Conservation (phyloP, 305 asterid genomes). For the Fraxinus floribunda region DNA sequence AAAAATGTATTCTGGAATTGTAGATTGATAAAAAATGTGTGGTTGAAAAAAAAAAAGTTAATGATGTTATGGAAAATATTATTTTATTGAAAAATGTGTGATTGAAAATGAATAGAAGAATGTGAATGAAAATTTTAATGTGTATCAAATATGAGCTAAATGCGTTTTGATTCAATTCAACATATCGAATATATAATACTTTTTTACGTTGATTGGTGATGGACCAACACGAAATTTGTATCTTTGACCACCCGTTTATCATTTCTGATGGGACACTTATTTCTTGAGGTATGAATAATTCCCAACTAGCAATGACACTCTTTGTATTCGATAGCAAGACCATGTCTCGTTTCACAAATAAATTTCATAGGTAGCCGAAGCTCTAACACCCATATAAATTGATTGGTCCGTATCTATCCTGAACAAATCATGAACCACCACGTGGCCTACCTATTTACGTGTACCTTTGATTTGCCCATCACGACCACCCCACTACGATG, state of each 20-base stretch:
- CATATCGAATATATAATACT: background rate
- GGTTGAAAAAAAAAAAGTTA: no score
- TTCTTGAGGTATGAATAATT: background rate
- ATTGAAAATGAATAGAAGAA: no score
- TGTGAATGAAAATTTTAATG: no score
- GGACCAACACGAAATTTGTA: conserved; percentile 19
- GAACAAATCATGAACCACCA: background rate
- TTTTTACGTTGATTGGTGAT: no score
- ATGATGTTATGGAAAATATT: no score
- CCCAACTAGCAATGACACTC: background rate
- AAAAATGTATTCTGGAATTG: no score
- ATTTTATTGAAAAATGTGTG: no score
- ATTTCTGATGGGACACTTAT: conserved; percentile 11
- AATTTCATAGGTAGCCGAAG: background rate
- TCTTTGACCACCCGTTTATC: conserved; percentile 30
- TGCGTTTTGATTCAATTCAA: background rate
- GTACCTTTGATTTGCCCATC: background rate
- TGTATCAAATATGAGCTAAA: no score
- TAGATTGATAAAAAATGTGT: no score
- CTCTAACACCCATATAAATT: conserved; percentile 12
- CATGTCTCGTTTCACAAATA: background rate
- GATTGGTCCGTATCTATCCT: background rate
- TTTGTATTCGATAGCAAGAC: background rate
- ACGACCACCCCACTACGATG: background rate
- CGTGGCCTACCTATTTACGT: background rate